Evolutionary conservation across 139 green algal species (phyloP), one percentile per base, ranked within the genome.

Genomic region (Coelastrella sp.): DNA sequence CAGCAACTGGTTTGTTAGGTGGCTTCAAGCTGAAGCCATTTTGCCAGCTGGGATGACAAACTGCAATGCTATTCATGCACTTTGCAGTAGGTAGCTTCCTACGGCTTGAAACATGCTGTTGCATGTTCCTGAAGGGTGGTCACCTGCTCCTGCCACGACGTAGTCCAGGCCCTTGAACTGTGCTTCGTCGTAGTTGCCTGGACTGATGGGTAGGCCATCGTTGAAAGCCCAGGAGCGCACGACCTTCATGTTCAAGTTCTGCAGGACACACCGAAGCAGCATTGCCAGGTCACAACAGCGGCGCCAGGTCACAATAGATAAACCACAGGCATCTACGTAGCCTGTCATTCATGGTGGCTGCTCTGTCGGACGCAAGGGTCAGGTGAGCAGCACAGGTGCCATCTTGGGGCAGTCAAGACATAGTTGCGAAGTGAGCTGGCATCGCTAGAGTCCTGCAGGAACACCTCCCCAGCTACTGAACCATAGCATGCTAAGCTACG

Each of bases 211-310:
- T 56, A 95, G 66, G 3, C 60, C n/a, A 13, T 14, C 76, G 79
- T 93, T 94, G 91, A 95, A 94, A 32, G 90, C 93, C 93, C 93
- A 95, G 4, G 86, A 90, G 58, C 93, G 82, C 3, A 91, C 61
- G 0, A 92, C 91, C 0, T 61, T 86, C 66, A 95, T 78, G 7
- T 91, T 91, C 32, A 95, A 73, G 3, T 32, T 61, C 92, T 95
- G 92, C 3, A 32, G 65, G 16, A 61, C 3, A 6, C n/a, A 10
- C 11, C 11, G 11, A 71, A 10, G 10, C 11, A 19, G 61, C 11
- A 13, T 1, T 2, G 8, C 10, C 11, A 71, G 10, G 11, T 13
- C 11, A 57, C 54, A 68, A n/a, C 56, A 73, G 54, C 61, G 5
- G 5, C 47, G 10, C 11, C 54, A 66, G 2, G 4, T 23, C 10